Percentiles rank a stretch among this genome's conserved stretches.
phyloP scores from a whole-genome alignment of 1,284 basidiomycete species.

The Papiliotrema nemorosa region DNA sequence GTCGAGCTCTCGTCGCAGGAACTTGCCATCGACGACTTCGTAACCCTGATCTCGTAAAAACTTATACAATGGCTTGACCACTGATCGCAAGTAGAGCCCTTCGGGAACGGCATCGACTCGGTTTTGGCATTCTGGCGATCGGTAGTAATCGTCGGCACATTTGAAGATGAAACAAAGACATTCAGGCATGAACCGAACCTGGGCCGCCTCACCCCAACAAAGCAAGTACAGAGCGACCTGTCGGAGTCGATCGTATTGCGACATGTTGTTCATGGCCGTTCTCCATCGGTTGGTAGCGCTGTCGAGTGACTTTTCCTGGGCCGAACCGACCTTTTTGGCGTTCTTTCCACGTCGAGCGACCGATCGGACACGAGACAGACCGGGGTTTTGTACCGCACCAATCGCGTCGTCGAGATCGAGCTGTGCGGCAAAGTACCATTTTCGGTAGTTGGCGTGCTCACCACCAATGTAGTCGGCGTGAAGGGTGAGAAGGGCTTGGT shows the following conservation, averaged over 20 bases:
- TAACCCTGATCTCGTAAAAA: conserved; percentile 98
- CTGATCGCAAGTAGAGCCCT: conserved; percentile 84
- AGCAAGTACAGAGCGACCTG: conserved; percentile 95
- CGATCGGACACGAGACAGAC: conserved; percentile 75
- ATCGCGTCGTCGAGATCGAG: conserved; percentile 98
- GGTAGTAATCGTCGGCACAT: conserved; percentile 99
- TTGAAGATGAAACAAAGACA: conserved; percentile 99
- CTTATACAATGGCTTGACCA: conserved; percentile 93
- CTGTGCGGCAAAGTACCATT: conserved; percentile 99
- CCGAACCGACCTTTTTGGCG: conserved; percentile 50
- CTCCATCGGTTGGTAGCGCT: conserved; percentile 90
- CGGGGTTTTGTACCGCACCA: conserved; percentile 86
- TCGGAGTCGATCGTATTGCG: conserved; percentile 92
- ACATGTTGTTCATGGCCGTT: conserved; percentile 98
- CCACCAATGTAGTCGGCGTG: conserved; percentile 99
- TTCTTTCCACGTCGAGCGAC: conserved; percentile 59
- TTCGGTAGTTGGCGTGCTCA: conserved; percentile 92
- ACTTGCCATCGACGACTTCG: conserved; percentile 93
- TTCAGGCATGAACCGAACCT: conserved; percentile 97
- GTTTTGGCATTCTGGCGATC: conserved; percentile 96
- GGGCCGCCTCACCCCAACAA: conserved; percentile 97
- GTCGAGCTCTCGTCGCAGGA: conserved; percentile 86
- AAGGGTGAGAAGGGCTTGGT: conserved; percentile 88
- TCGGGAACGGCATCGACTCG: conserved; percentile 90
- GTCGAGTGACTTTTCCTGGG: conserved; percentile 77